Evolutionary conservation across 2,329 filamentous ascomycete species (phyloP).

Genomic region (Blumeria graminis): DNA sequence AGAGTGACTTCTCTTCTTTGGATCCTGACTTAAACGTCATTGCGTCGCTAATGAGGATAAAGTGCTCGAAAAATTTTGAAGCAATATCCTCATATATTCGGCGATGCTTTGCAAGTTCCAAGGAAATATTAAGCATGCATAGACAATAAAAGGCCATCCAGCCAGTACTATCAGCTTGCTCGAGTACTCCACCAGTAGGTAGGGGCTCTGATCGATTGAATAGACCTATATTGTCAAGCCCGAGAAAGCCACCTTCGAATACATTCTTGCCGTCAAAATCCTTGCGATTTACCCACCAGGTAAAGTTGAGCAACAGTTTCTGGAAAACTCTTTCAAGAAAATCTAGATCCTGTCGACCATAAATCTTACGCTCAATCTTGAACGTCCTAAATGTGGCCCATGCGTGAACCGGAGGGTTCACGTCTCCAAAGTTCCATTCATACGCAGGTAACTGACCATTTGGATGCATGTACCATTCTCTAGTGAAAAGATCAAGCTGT

Average conservation of each 20-base stretch:
- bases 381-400: slow-evolving; percentile 91
- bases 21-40: slow-evolving; percentile 62
- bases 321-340: slow-evolving; percentile 94
- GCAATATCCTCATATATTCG: slow-evolving; percentile 92
- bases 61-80: slow-evolving; percentile 97
- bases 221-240: slow-evolving; percentile 86
- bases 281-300: slow-evolving; percentile 98
- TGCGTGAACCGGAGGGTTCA: slow-evolving; percentile 88
- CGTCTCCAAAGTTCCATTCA: slow-evolving; percentile 96
- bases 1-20: slow-evolving; percentile 60
- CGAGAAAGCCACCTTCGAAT: slow-evolving; percentile 88
- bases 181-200: slow-evolving; percentile 75
- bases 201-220: slow-evolving; percentile 94
- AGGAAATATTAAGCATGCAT: slow-evolving; percentile 87
- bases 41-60: slow-evolving; percentile 90
- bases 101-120: slow-evolving; percentile 86
- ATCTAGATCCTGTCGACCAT: slow-evolving; percentile 80
- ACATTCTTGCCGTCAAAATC: slow-evolving; percentile 88
- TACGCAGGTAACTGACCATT: slow-evolving; percentile 83
- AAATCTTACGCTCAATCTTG: slow-evolving; percentile 96
- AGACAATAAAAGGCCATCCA: slow-evolving; percentile 99
- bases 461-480: slow-evolving; percentile 97
- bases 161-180: slow-evolving; percentile 91
- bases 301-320: slow-evolving; percentile 87
- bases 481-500: slow-evolving; percentile 82